Conservation (phyloP, 2,329 filamentous ascomycete genomes). For the Ambrosiella beaveri region DNA sequence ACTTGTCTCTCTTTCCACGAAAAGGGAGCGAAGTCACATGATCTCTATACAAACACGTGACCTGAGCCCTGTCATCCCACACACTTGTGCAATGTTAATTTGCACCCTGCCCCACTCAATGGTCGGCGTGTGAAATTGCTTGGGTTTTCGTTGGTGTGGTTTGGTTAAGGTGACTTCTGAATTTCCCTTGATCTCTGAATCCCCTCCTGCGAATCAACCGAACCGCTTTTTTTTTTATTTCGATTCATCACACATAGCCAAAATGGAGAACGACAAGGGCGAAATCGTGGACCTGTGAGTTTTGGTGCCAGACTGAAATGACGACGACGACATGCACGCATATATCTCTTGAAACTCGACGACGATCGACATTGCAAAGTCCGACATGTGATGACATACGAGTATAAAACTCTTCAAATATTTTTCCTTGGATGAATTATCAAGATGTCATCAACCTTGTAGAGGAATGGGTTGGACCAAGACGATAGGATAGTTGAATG, state of each 20-base stretch:
- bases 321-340: slow-evolving; percentile 2
- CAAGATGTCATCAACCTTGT: too few species aligned
- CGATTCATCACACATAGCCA: slow-evolving; percentile 25
- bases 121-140: slow-evolving; percentile 9
- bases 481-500: too few species aligned
- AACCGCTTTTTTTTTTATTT: slow-evolving; percentile 14
- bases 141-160: slow-evolving; percentile 9
- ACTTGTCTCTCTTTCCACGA: not conserved
- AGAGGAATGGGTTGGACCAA: too few species aligned
- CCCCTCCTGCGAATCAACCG: slow-evolving; percentile 12
- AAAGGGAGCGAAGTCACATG: slow-evolving; percentile 8
- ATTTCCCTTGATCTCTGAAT: slow-evolving; percentile 13
- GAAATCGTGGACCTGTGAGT: slow-evolving; percentile 98
- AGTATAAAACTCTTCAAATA: not conserved
- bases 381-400: not conserved
- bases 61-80: slow-evolving; percentile 11
- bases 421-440: too few species aligned
- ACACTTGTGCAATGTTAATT: slow-evolving; percentile 6
- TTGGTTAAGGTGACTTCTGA: slow-evolving; percentile 13
- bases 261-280: slow-evolving; percentile 99
- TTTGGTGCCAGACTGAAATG: slow-evolving; percentile 2
- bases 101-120: slow-evolving; percentile 13
- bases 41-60: slow-evolving; percentile 5
- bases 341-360: slow-evolving; percentile 1
- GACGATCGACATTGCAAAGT: not conserved